These are phyloP conservation scores for Heliamphora pulchella DNA, from an alignment of 179 eudicot genomes.

Conservation along the genomic window DNA sequence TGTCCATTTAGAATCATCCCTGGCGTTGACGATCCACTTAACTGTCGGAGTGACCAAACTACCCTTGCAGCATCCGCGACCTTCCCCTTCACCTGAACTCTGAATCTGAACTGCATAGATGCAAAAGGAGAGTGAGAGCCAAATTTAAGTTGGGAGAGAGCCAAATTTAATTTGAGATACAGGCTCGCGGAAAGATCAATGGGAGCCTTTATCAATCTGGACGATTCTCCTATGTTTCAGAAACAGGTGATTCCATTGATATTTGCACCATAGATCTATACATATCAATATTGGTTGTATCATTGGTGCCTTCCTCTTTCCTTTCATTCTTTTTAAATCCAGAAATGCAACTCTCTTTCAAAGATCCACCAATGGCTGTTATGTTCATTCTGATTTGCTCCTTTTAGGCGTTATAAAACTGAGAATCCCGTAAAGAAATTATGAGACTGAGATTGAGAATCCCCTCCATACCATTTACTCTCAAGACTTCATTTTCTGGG, in stretches of 20 bases:
- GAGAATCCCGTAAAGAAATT: background rate
- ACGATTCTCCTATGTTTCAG: conserved; percentile 92
- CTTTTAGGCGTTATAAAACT: background rate
- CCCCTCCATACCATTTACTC: background rate
- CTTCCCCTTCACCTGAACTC: background rate
- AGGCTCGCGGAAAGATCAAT: conserved; percentile 25
- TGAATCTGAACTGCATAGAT: background rate
- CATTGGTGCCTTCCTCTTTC: no score
- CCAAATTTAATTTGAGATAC: background rate
- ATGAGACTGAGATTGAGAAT: no score
- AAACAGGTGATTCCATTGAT: conserved; percentile 45
- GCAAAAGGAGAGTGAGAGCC: background rate
- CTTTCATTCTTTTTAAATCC: background rate
- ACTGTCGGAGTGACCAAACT: background rate
- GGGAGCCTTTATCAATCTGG: conserved; percentile 75
- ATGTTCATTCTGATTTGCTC: background rate
- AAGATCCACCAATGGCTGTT: background rate
- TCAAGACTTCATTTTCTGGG: no score
- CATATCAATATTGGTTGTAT: background rate
- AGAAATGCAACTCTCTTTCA: background rate
- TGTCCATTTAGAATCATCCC: no score
- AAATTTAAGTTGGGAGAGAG: background rate
- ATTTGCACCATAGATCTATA: background rate
- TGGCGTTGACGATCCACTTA: no score
- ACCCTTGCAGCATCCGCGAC: background rate